Base-by-base conservation (phyloP, 2,329 filamentous ascomycete genomes). In the Aspergillus sergii region DNA sequence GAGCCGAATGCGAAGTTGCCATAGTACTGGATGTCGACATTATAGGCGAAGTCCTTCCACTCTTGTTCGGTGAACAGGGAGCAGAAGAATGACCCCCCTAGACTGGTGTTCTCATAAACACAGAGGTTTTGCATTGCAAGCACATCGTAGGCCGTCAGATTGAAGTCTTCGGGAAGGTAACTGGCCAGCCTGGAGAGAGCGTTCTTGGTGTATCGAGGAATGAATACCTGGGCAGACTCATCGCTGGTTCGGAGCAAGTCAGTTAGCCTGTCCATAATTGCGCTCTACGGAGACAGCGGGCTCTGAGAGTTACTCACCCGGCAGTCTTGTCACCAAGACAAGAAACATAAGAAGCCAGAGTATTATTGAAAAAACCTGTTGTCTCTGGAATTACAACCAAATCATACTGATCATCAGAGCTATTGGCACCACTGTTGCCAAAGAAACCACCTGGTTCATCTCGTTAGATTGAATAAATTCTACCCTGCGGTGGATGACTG, bases 41-140 rank as follows among this genome's bases (percentile, higher is more conserved):
- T 82, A 64, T 82, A 82, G 61, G 85, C 84, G 68, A 84, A 87
- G 21, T 82, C 83, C 23, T 77, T 73, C 85, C 84, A 87, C 69
- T 87, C 85, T 56, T 84, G 79, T 51, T 79, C 76, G 0, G 84
- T 86, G 73, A 87, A 86, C 30, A 86, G 78, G 23, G 70, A 66
- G 73, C 85, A 86, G 73, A 86, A 86, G 36, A 82, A 78, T 4
- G 82, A 85, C 61, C 72, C 73, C 23, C 83, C 82, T 19, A 86
- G 78, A 65, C 81, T 84, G 43, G 76, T 81, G 54, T 75, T 76
- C 70, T 87, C 85, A 67, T 87, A 87, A 2, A 83, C 81, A 66
- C 85, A 88, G 58, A 85, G 78, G 65, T 79, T 85, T 69, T 81
- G 80, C 79, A 83, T 81, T 26, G 78, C 80, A 53, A 85, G 84